Percentiles rank a stretch among this genome's conserved stretches.
Evolutionary conservation across 2,329 filamentous ascomycete genomes (phyloP).

Genomic region (Diaporthe batatas): DNA sequence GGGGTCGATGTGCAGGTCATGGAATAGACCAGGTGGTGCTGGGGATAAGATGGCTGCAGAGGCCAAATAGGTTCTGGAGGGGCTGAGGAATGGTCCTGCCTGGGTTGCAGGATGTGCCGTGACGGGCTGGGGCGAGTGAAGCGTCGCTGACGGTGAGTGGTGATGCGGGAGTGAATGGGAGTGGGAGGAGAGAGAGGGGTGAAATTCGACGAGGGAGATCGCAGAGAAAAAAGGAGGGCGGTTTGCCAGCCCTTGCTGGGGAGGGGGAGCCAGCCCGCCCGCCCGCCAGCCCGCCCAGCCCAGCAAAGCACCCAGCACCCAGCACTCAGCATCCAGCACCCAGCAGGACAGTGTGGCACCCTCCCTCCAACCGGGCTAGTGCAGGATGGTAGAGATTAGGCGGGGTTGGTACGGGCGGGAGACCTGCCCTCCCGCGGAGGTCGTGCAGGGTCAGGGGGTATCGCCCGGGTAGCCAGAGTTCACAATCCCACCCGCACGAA

Average conservation of each 20-base stretch:
- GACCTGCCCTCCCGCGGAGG: background rate
- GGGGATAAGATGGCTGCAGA: slow-evolving; percentile 53
- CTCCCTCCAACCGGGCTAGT: slow-evolving; percentile 33
- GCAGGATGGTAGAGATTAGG: slow-evolving; percentile 36
- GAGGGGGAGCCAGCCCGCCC: slow-evolving; percentile 40
- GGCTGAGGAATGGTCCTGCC: slow-evolving; percentile 47
- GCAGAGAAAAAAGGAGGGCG: slow-evolving; percentile 45
- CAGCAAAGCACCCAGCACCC: background rate
- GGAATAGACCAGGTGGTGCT: slow-evolving; percentile 57
- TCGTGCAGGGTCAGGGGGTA: background rate
- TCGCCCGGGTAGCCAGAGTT: slow-evolving; percentile 18
- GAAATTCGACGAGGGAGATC: slow-evolving; percentile 49
- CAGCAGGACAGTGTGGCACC: slow-evolving; percentile 36
- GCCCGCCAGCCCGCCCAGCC: slow-evolving; percentile 1
- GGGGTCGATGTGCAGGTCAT: slow-evolving; percentile 69
- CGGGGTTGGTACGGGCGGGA: slow-evolving; percentile 28
- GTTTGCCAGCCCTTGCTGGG: slow-evolving; percentile 45
- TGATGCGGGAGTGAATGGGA: slow-evolving; percentile 46
- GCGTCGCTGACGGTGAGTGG: slow-evolving; percentile 37
- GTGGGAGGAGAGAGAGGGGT: slow-evolving; percentile 48
- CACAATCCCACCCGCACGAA: slow-evolving; percentile 37
- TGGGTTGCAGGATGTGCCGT: slow-evolving; percentile 42
- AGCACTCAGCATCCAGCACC: slow-evolving; percentile 35
- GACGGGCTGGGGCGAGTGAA: slow-evolving; percentile 38
- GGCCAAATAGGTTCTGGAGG: slow-evolving; percentile 47